Percentiles rank a stretch among this genome's conserved stretches.
Conservation (phyloP, 345 rosid genomes). For the Murraya koenigii region DNA sequence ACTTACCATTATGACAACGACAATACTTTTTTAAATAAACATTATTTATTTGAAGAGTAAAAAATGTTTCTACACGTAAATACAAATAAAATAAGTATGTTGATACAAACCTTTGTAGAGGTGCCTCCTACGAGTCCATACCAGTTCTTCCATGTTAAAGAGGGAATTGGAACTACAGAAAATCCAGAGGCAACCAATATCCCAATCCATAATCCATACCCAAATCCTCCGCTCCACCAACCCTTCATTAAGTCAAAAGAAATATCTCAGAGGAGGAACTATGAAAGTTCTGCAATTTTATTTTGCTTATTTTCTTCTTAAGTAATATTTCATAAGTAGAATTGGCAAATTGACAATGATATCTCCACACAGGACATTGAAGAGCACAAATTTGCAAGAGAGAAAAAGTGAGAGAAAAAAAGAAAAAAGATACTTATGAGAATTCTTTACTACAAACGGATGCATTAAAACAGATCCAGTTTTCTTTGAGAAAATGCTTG, state of each 20-base stretch:
- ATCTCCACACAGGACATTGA: not conserved
- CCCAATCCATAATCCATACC: constrained; percentile 91
- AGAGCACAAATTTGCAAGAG: not conserved
- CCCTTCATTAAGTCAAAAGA: constrained; percentile 45
- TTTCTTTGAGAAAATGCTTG: not conserved
- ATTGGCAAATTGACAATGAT: not conserved
- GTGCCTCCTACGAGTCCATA: constrained; percentile 53
- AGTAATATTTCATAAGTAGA: not conserved
- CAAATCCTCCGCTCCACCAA: constrained; percentile 95
- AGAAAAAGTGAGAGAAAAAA: too few species aligned
- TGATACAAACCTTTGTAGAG: constrained; percentile 48
- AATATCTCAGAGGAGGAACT: not conserved
- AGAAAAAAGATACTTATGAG: not conserved
- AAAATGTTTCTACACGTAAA: not conserved
- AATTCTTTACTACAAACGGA: not conserved
- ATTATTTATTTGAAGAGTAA: not conserved
- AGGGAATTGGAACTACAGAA: constrained; percentile 79
- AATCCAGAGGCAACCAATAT: constrained; percentile 81
- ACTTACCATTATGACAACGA: not conserved
- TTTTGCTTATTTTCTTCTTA: not conserved
- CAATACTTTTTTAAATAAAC: not conserved
- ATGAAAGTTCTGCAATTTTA: not conserved
- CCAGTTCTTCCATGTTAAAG: constrained; percentile 70
- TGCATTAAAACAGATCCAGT: not conserved
- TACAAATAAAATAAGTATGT: not conserved